Evolutionary conservation across 2,329 filamentous ascomycete species (phyloP), one percentile per base, ranked within the genome.

Genomic region (Arthrobotrys conoides): DNA sequence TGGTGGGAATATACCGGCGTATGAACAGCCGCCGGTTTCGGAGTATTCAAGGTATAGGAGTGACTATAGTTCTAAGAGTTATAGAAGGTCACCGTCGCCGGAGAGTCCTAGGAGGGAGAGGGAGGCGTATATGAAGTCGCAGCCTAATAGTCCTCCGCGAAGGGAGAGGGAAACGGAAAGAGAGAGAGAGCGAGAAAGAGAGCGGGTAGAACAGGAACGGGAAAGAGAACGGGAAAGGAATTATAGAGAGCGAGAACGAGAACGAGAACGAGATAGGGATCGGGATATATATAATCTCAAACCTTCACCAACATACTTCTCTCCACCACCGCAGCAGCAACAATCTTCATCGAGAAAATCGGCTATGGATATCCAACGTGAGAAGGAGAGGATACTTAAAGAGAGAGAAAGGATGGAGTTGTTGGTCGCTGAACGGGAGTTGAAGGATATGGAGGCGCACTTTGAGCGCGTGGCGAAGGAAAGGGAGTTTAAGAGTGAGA

Each of bases 391-490:
- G 48, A 41, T 70, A 5, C 59, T 59, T 18, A 46, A 63, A 18
- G 69, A 72, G 59, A 63, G 36, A 5, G 69, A 68, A n/a, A 59
- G 55, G 48, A 49, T 70, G 57, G 72, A 69, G 18, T 8, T 63
- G 3, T 22, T 33, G 38, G 65, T 51, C n/a, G 51, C 49, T 5
- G 71, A 75, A 30, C 51, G 48, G 46, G 71, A 76, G 38, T 41
- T 76, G 46, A 63, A 53, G 33, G 65, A 76, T 55, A 16, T 69
- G 44, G 53, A 69, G 55, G 33, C 55, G 3, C 55, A 51, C n/a
- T 70, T 70, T 61, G 38, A 57, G 3, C 22, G 65, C 3, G 1
- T 41, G 44, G 38, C 57, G 24, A 53, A 64, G 48, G 72, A 70
- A n/a, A 63, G 57, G 36, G 57, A 70, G 24, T 41, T 27, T 22